These are phyloP conservation scores for Forsythia viridissima DNA, from an alignment of 257 asterid genomes.

Conservation along the genomic window DNA sequence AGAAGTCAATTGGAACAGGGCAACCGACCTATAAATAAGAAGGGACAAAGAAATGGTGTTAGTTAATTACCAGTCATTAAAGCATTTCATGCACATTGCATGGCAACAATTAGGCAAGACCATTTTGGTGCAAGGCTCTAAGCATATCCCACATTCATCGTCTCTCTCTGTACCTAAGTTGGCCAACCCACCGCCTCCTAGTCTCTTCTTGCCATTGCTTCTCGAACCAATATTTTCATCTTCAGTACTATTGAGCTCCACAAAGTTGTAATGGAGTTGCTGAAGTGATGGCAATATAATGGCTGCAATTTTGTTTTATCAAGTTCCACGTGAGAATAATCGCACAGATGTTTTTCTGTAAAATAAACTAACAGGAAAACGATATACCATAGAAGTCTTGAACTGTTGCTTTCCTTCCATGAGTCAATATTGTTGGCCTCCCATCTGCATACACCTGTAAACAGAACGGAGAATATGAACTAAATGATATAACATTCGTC, in stretches of 20 bases:
- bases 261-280: slow-evolving; percentile 66
- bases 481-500: not conserved
- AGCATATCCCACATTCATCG: slow-evolving; percentile 72
- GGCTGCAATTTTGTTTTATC: slow-evolving; percentile 47
- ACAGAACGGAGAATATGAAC: not conserved
- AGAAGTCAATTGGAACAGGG: too few species aligned
- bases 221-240: slow-evolving; percentile 31
- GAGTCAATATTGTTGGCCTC: slow-evolving; percentile 58
- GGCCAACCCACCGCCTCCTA: slow-evolving; percentile 27
- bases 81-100: slow-evolving; percentile 92
- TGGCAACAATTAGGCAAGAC: slow-evolving; percentile 88
- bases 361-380: too few species aligned
- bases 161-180: slow-evolving; percentile 55
- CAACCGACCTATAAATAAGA: not conserved
- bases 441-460: slow-evolving; percentile 75
- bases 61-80: slow-evolving; percentile 64
- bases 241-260: slow-evolving; percentile 33
- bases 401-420: slow-evolving; percentile 74
- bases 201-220: slow-evolving; percentile 44
- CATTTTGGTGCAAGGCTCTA: slow-evolving; percentile 83
- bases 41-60: not conserved
- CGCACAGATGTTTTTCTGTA: too few species aligned
- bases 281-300: slow-evolving; percentile 81
- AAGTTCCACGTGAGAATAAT: not conserved
- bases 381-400: slow-evolving; percentile 70